Conservation (phyloP, 768 basidiomycete species). For the Hysterangium stoloniferum region DNA sequence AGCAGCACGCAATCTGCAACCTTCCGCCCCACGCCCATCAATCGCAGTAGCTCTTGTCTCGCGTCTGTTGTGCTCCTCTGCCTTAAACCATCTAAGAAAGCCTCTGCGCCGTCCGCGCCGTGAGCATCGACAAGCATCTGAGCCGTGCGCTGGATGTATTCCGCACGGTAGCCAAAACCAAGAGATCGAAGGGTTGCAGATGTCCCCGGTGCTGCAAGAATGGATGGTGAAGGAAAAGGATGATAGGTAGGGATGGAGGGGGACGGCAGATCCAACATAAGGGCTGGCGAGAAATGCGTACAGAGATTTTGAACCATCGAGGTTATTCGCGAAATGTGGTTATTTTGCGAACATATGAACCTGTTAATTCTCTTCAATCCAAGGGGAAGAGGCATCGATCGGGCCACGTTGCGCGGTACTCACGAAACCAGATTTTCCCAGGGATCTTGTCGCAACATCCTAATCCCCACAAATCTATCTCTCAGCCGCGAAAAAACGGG, state of each 20-base stretch:
- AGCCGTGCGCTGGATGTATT: constrained; percentile 80
- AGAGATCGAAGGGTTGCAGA: constrained; percentile 61
- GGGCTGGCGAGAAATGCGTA: constrained; percentile 60
- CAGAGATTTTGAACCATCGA: constrained; percentile 87
- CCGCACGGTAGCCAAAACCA: constrained; percentile 94
- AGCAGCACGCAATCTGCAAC: constrained; percentile 93
- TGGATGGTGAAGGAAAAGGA: constrained; percentile 78
- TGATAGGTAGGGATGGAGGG: constrained; percentile 41
- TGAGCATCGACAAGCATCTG: constrained; percentile 62
- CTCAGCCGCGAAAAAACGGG: constrained; percentile 60
- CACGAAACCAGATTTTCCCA: constrained; percentile 95
- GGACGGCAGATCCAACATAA: constrained; percentile 40
- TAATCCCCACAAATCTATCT: constrained; percentile 67
- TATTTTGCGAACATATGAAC: constrained; percentile 97
- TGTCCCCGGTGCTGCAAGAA: constrained; percentile 51
- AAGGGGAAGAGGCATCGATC: background rate
- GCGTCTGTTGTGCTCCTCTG: constrained; percentile 45
- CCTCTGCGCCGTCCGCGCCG: constrained; percentile 45
- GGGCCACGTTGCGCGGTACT: constrained; percentile 30
- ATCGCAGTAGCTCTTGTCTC: constrained; percentile 65
- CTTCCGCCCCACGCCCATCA: constrained; percentile 91
- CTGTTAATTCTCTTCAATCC: constrained; percentile 30
- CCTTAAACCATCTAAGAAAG: constrained; percentile 54
- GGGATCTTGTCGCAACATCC: constrained; percentile 87
- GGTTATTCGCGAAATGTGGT: constrained; percentile 91